Percentiles rank a stretch among this genome's conserved stretches.
Conservation (phyloP, 371 early-diverging fungal genomes). For the Lichtheimia hyalospora region DNA sequence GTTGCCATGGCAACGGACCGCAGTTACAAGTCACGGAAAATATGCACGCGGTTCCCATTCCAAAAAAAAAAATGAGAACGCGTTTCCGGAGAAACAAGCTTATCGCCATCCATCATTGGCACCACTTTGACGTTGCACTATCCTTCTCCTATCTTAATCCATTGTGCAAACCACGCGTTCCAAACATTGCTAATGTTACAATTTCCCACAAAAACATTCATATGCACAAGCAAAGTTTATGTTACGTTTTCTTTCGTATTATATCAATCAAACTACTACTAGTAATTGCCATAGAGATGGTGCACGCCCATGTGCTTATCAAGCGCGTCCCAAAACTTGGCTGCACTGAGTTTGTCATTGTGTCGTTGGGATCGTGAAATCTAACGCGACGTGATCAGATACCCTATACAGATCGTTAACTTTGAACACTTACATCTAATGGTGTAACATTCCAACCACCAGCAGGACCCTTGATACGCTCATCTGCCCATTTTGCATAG, state of each 20-base stretch:
- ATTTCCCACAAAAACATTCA: background rate
- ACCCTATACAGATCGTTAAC: background rate
- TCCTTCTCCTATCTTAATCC: background rate
- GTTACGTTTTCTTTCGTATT: background rate
- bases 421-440: constrained; percentile 56
- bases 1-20: constrained; percentile 1
- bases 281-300: constrained; percentile 56
- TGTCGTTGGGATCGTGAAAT: constrained; percentile 77
- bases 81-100: background rate
- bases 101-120: background rate
- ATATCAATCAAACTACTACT: constrained; percentile 15
- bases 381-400: constrained; percentile 21
- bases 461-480: constrained; percentile 56
- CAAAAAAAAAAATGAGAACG: background rate
- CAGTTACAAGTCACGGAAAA: no score
- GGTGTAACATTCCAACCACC: constrained; percentile 74
- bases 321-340: constrained; percentile 76
- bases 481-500: constrained; percentile 79
- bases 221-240: background rate
- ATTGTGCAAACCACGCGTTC: background rate
- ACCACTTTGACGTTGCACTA: background rate
- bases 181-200: background rate
- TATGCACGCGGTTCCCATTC: no score
- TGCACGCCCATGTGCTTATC: constrained; percentile 64
- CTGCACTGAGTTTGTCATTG: constrained; percentile 71